Evolutionary conservation across 257 asterid species (phyloP).

Genomic region (Perilla frutescens): DNA sequence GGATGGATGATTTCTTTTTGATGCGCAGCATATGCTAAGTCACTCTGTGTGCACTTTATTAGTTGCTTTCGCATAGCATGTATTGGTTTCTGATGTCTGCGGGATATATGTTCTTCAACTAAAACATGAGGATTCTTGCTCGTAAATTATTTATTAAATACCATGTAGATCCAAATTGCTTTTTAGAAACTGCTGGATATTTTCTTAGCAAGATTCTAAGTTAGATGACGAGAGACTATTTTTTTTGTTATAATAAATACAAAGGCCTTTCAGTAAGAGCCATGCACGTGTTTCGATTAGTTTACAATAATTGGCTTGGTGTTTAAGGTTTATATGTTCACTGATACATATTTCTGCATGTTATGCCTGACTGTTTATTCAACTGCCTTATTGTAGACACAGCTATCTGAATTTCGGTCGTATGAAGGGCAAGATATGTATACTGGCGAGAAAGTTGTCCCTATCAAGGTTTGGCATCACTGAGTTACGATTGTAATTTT

Average conservation of each 20-base stretch:
- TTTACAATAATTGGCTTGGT: slow-evolving; percentile 1
- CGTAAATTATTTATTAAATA: slow-evolving; percentile 4
- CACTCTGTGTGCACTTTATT: slow-evolving; percentile 4
- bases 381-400: slow-evolving; percentile 61
- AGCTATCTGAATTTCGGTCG: slow-evolving; percentile 80
- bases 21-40: background rate
- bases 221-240: background rate
- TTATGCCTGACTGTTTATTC: slow-evolving; percentile 31
- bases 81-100: slow-evolving; percentile 15
- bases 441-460: slow-evolving; percentile 89
- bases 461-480: slow-evolving; percentile 75
- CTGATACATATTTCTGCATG: slow-evolving; percentile 2
- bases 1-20: background rate
- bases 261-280: background rate
- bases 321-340: background rate
- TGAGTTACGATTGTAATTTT: slow-evolving; percentile 27
- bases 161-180: background rate
- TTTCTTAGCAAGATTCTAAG: slow-evolving; percentile 1
- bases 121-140: slow-evolving; percentile 16
- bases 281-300: background rate
- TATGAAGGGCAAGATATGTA: slow-evolving; percentile 98
- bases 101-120: background rate
- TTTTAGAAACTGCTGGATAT: background rate
- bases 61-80: slow-evolving; percentile 8
- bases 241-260: background rate